Percentiles rank a stretch among this genome's conserved stretches.
Conservation (phyloP, 306 rosid genomes). For the Quercus engelmannii region DNA sequence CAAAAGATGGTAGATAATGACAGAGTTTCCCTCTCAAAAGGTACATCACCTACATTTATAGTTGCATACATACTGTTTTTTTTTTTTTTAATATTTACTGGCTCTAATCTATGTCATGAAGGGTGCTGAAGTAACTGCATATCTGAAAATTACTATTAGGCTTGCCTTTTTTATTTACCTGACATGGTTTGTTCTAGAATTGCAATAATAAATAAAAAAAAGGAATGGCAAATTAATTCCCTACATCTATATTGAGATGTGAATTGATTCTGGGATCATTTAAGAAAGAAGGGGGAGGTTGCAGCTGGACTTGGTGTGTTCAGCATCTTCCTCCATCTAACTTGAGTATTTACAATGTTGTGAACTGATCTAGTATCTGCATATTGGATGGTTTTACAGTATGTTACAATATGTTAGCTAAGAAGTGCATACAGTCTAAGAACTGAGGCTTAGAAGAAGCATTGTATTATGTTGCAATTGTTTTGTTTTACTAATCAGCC, state of each 20-base stretch:
- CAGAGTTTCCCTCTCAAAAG: slow-evolving; percentile 32
- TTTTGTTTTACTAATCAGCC: background rate
- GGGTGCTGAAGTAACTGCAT: background rate
- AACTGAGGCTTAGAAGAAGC: background rate
- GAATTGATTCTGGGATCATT: background rate
- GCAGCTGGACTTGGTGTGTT: background rate
- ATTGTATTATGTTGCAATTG: background rate
- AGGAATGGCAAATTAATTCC: background rate
- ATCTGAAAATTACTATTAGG: background rate
- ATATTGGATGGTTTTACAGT: background rate
- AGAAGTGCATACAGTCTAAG: background rate
- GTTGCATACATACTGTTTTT: background rate
- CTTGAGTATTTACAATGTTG: background rate
- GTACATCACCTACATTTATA: slow-evolving; percentile 24
- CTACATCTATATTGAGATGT: background rate
- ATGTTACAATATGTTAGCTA: background rate
- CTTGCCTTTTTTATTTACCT: background rate
- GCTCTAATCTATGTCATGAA: background rate
- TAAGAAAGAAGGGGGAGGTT: background rate
- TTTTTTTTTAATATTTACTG: background rate
- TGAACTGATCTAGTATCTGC: background rate
- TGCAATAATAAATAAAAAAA: background rate
- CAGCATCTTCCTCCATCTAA: background rate
- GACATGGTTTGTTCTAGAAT: background rate
- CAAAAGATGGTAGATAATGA: slow-evolving; percentile 26